Conservation (phyloP, 371 early-diverging fungal species). For the Apophysomyces variabilis region DNA sequence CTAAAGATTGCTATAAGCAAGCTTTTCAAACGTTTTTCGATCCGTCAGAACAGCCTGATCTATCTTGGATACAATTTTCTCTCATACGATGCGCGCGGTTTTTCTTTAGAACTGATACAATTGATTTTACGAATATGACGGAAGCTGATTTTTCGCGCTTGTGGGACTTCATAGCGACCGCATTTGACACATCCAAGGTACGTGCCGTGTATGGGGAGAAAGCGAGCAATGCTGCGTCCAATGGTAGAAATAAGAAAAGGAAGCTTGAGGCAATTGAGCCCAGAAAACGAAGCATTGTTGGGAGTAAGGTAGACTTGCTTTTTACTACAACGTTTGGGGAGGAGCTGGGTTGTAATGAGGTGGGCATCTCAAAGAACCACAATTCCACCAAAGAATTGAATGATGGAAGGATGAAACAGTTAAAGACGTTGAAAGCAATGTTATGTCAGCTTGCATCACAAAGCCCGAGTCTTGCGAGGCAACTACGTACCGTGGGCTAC, state of each 20-base stretch:
- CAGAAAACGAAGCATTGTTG: not conserved
- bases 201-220: not conserved
- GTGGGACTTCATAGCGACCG: slow-evolving; percentile 4
- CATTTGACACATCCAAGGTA: slow-evolving; percentile 3
- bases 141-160: slow-evolving; percentile 1
- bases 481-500: slow-evolving; percentile 1
- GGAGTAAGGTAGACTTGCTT: slow-evolving; percentile 3
- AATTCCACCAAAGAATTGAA: slow-evolving; percentile 1
- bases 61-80: slow-evolving; percentile 2
- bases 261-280: slow-evolving; percentile 1
- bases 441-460: not conserved
- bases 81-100: slow-evolving; percentile 1
- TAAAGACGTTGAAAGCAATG: not conserved
- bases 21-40: not conserved
- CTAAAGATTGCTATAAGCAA: not conserved
- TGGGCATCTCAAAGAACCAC: not conserved
- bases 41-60: not conserved
- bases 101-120: slow-evolving; percentile 4
- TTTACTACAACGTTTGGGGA: slow-evolving; percentile 1
- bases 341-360: not conserved
- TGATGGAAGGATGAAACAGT: not conserved
- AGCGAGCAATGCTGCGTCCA: slow-evolving; percentile 1
- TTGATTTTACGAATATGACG: not conserved
- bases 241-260: not conserved
- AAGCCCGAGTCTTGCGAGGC: not conserved